Percentiles rank a stretch among this genome's conserved stretches.
Conservation (phyloP, 2,329 filamentous ascomycete species). For the Neophaeococcomyces aloes region DNA sequence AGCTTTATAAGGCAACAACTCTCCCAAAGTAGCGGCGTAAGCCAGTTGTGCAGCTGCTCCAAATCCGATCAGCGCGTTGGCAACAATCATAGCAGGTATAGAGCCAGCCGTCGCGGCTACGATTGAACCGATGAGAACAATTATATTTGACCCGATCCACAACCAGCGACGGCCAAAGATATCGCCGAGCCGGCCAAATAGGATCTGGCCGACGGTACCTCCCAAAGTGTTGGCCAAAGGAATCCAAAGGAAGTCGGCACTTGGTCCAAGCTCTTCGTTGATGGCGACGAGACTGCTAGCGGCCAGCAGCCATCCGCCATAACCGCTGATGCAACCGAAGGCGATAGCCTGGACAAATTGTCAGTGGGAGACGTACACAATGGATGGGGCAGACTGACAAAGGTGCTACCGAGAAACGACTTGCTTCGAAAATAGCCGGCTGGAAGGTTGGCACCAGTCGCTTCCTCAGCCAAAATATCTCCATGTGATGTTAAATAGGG, state of each 20-base stretch:
- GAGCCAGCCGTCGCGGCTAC: constrained; percentile 28
- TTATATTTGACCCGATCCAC: constrained; percentile 23
- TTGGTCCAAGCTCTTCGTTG: constrained; percentile 24
- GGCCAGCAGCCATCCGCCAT: constrained; percentile 21
- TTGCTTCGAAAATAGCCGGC: constrained; percentile 72
- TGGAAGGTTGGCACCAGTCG: too few species aligned
- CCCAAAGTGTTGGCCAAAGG: constrained; percentile 23
- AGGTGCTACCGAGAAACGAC: neutral
- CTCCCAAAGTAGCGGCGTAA: constrained; percentile 29
- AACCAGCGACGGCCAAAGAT: constrained; percentile 29
- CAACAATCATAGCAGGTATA: constrained; percentile 29
- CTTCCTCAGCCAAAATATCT: too few species aligned
- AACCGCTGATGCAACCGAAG: constrained; percentile 16
- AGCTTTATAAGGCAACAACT: constrained; percentile 32
- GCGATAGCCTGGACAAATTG: constrained; percentile 10
- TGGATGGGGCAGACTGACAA: neutral
- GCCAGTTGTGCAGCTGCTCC: constrained; percentile 30
- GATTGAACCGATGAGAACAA: constrained; percentile 30
- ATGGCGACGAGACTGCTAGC: constrained; percentile 21
- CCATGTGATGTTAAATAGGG: too few species aligned
- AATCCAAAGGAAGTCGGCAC: constrained; percentile 24
- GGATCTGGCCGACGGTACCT: constrained; percentile 22
- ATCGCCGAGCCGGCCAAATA: constrained; percentile 27
- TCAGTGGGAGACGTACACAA: constrained; percentile 18
- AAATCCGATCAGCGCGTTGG: constrained; percentile 29